phyloP scores from a whole-genome alignment of 306 rosid species.

The Prunus mira region DNA sequence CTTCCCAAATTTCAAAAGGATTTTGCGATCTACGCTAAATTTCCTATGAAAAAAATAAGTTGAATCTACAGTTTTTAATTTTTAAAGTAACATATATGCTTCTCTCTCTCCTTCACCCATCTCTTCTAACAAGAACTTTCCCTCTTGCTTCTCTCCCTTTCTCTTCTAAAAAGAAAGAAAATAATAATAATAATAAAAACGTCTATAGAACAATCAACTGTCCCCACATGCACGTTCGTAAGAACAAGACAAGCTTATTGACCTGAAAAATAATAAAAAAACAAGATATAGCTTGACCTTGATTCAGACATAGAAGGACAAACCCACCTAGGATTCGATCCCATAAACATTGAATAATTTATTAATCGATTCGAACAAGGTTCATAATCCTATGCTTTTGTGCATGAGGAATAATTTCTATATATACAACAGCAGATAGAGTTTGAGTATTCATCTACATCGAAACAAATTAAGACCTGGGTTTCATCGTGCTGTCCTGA shows the following conservation, averaged over 20 bases:
- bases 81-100: no score
- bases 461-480: slow-evolving; percentile 38
- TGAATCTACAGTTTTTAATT: no score
- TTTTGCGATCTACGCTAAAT: no score
- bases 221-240: not conserved
- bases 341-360: not conserved
- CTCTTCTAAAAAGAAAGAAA: no score
- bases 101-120: no score
- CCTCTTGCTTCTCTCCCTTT: no score
- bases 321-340: slow-evolving; percentile 2
- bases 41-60: no score
- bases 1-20: no score
- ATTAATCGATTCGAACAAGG: slow-evolving; percentile 22
- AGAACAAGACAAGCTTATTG: not conserved
- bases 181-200: no score
- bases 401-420: not conserved
- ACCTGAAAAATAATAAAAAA: not conserved
- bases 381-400: not conserved
- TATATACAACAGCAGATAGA: not conserved
- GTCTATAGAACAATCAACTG: not conserved
- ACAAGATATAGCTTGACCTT: not conserved
- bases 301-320: not conserved
- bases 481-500: slow-evolving; percentile 34
- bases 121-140: no score
- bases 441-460: not conserved